phyloP scores from a whole-genome alignment of 1,139 yeast species.

The Tardiomyces digboiensis region DNA sequence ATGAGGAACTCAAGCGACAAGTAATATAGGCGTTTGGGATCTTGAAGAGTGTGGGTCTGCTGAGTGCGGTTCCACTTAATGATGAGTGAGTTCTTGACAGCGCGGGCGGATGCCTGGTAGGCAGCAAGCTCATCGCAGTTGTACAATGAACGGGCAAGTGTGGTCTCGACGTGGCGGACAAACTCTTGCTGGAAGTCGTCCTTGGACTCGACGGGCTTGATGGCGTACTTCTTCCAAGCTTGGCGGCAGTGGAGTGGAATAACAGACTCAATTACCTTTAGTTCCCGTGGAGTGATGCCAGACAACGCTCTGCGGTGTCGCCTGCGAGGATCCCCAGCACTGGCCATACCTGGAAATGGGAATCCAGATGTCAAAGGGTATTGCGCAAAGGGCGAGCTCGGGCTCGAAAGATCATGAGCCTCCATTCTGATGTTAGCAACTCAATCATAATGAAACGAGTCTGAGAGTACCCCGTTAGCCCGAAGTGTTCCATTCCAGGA shows the following conservation, averaged over 20 bases:
- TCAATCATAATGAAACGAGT: no score
- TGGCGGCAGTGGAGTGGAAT: slow-evolving; percentile 74
- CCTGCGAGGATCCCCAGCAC: slow-evolving; percentile 5
- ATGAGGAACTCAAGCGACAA: slow-evolving; percentile 81
- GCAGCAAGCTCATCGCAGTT: slow-evolving; percentile 92
- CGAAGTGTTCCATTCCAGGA: no score
- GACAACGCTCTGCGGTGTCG: slow-evolving; percentile 57
- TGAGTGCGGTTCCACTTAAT: slow-evolving; percentile 93
- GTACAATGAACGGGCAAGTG: slow-evolving; percentile 81
- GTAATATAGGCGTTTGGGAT: slow-evolving; percentile 82
- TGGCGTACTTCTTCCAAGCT: slow-evolving; percentile 62
- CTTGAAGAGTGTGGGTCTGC: slow-evolving; percentile 76
- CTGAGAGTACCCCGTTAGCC: no score
- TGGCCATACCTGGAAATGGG: not conserved
- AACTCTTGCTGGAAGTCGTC: slow-evolving; percentile 64
- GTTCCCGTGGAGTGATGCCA: slow-evolving; percentile 87
- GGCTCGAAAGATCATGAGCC: not conserved
- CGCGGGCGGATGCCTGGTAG: slow-evolving; percentile 76
- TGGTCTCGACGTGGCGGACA: slow-evolving; percentile 81
- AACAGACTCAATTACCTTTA: slow-evolving; percentile 68
- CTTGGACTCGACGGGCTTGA: slow-evolving; percentile 38
- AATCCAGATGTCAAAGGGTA: not conserved
- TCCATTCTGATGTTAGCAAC: no score
- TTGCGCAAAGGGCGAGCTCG: not conserved
- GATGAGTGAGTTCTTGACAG: slow-evolving; percentile 72